Percentiles rank a stretch among this genome's conserved stretches.
Evolutionary conservation across 2,329 filamentous ascomycete species (phyloP).

Genomic region (Tolypocladium ovalisporum): DNA sequence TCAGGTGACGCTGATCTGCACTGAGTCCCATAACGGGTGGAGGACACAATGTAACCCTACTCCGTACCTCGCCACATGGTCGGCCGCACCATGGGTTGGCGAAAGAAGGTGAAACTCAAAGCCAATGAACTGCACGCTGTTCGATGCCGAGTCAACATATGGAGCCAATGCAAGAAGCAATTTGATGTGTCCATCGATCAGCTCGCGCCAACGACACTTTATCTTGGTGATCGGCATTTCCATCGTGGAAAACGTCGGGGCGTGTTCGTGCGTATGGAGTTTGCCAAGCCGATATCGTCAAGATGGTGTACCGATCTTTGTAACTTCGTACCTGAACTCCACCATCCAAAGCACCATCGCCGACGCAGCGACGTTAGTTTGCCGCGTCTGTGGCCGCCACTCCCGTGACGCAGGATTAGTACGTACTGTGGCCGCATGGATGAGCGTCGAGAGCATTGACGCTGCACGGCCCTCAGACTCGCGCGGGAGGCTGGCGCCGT

Average conservation of each 20-base stretch:
- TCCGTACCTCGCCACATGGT: background rate
- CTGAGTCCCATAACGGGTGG: background rate
- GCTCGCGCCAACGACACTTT: background rate
- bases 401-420: background rate
- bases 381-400: background rate
- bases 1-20: background rate
- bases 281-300: background rate
- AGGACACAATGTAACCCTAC: background rate
- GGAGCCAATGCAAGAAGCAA: background rate
- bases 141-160: background rate
- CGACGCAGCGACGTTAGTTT: background rate
- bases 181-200: background rate
- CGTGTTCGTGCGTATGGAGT: background rate
- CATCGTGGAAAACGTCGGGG: background rate
- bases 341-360: background rate
- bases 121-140: background rate
- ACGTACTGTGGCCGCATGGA: background rate
- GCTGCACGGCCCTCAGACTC: background rate
- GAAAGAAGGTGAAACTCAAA: background rate
- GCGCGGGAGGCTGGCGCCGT: background rate
- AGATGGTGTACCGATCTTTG: background rate
- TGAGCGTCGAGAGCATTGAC: background rate
- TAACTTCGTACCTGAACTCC: background rate
- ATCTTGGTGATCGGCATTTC: background rate
- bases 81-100: background rate